Conservation (phyloP, 1,139 yeast genomes). For the Geotrichum citri-aurantii region DNA sequence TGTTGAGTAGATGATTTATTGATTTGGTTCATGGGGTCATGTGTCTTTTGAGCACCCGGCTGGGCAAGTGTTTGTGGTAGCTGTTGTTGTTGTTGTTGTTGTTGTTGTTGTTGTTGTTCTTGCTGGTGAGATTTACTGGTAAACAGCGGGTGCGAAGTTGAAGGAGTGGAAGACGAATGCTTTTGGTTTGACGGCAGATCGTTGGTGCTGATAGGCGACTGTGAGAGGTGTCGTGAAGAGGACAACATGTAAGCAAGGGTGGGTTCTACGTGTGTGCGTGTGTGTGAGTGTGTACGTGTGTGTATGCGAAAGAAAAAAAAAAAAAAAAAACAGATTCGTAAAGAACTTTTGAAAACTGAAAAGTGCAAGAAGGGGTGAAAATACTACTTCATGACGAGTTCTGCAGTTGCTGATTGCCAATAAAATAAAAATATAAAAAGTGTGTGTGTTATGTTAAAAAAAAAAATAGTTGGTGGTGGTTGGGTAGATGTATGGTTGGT, state of each 20-base stretch:
- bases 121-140: not conserved
- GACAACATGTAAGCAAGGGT: not conserved
- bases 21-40: not conserved
- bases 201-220: conserved; percentile 6
- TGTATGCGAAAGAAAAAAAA: not conserved
- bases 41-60: not conserved
- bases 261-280: not conserved
- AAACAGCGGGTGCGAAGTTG: not conserved
- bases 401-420: not conserved
- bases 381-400: not conserved
- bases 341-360: not conserved
- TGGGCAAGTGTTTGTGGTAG: not conserved
- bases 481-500: no score
- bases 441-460: not conserved
- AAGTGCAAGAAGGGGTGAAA: not conserved
- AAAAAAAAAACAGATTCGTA: not conserved
- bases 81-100: not conserved
- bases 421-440: not conserved
- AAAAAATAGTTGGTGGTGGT: no score
- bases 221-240: not conserved
- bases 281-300: not conserved
- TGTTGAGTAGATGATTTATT: not conserved
- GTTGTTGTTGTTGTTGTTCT: not conserved
- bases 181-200: conserved; percentile 1
- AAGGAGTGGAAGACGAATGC: not conserved